These are phyloP conservation scores for Vitis vinifera DNA, from an alignment of 164 flowering plant genomes.

Conservation along the genomic window ASM3070453v1 NC_081822.1:3838001-3838500, in stretches of 20 bases:
- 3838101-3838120: slow-evolving; percentile 22
- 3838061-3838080: background rate
- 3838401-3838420: too few relatives aligned
- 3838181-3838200: background rate
- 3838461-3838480: too few relatives aligned
- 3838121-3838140: slow-evolving; percentile 20
- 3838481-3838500: too few relatives aligned
- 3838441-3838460: too few relatives aligned
- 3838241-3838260: too few relatives aligned
- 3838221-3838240: background rate
- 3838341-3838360: background rate
- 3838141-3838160: slow-evolving; percentile 21
- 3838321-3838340: background rate
- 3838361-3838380: background rate
- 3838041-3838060: background rate
- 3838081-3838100: slow-evolving; percentile 18
- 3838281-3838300: too few relatives aligned
- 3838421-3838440: too few relatives aligned
- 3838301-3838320: background rate
- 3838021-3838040: background rate
- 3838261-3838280: too few relatives aligned
- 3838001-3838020: slow-evolving; percentile 2
- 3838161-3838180: slow-evolving; percentile 17
- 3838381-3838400: too few relatives aligned
- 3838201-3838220: slow-evolving; percentile 1